These are phyloP conservation scores for Grigorovia humatica DNA, from an alignment of 805 yeast genomes.

Conservation along the genomic window DNA sequence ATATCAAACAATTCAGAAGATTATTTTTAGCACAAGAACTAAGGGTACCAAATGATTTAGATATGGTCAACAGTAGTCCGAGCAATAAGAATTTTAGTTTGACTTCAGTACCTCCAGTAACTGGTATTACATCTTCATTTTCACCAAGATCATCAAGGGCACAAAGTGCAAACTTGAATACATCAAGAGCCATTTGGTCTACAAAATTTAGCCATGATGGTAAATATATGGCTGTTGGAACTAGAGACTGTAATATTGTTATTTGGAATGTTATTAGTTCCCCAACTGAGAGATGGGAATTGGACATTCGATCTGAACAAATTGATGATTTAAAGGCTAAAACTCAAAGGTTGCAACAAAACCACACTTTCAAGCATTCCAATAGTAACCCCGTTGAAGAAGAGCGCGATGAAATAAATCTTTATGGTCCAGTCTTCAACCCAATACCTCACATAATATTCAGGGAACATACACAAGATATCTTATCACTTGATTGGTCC, in stretches of 20 bases:
- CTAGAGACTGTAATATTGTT: constrained; percentile 56
- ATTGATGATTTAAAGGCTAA: constrained; percentile 5
- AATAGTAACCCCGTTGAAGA: not conserved
- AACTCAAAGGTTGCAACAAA: constrained; percentile 3
- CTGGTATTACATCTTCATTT: not conserved
- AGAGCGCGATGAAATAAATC: not conserved
- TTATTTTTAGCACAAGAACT: constrained; percentile 61
- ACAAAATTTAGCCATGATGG: constrained; percentile 74
- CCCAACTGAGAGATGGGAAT: constrained; percentile 53
- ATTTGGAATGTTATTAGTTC: constrained; percentile 77
- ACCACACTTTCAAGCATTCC: not conserved
- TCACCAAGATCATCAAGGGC: constrained; percentile 1
- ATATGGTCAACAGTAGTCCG: not conserved
- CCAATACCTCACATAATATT: constrained; percentile 52
- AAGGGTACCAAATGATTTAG: constrained; percentile 2
- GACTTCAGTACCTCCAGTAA: not conserved
- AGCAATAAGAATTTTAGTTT: not conserved
- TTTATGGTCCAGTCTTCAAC: constrained; percentile 71
- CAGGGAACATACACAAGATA: constrained; percentile 58
- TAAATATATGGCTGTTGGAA: constrained; percentile 72
- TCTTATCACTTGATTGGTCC: constrained; percentile 79
- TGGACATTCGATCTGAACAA: constrained; percentile 16
- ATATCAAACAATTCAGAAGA: constrained; percentile 39
- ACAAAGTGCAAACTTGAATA: not conserved
- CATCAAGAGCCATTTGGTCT: constrained; percentile 47